phyloP scores from a whole-genome alignment of 768 basidiomycete species.

The Obba rivulosa region DNA sequence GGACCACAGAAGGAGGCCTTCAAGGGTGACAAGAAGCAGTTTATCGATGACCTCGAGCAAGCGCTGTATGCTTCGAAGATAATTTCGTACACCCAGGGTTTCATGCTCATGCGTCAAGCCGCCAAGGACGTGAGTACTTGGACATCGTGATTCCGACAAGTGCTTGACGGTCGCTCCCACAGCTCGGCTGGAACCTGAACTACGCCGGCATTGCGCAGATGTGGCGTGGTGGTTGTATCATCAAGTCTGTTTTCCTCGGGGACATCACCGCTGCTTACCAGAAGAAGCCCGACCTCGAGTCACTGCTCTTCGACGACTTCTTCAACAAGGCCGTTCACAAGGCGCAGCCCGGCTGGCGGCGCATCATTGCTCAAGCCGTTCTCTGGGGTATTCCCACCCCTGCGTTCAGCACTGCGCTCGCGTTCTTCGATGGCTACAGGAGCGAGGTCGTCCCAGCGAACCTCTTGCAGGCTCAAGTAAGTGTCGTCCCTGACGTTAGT shows the following conservation, averaged over 20 bases:
- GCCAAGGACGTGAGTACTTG: constrained; percentile 70
- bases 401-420: constrained; percentile 95
- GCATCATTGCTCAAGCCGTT: constrained; percentile 90
- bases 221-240: constrained; percentile 99
- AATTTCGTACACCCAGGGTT: constrained; percentile 99
- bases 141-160: background rate
- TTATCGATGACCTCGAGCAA: constrained; percentile 99
- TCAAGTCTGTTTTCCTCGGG: constrained; percentile 89
- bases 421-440: constrained; percentile 99
- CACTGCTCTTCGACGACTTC: constrained; percentile 93
- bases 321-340: constrained; percentile 95
- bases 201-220: constrained; percentile 96
- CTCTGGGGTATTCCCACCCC: constrained; percentile 98
- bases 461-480: constrained; percentile 87
- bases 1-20: constrained; percentile 92
- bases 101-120: constrained; percentile 98
- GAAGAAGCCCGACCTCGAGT: constrained; percentile 82
- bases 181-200: constrained; percentile 89
- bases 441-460: constrained; percentile 93
- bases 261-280: constrained; percentile 90
- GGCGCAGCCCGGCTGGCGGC: constrained; percentile 97
- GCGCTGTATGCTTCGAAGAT: constrained; percentile 99
- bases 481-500: constrained; percentile 8
- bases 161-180: background rate
- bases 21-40: constrained; percentile 97